Percentiles rank a stretch among this genome's conserved stretches.
These are phyloP conservation scores for Pythium vanterpoolii DNA, from an alignment of 352 stramenopile species.

Conservation along the genomic window DNA sequence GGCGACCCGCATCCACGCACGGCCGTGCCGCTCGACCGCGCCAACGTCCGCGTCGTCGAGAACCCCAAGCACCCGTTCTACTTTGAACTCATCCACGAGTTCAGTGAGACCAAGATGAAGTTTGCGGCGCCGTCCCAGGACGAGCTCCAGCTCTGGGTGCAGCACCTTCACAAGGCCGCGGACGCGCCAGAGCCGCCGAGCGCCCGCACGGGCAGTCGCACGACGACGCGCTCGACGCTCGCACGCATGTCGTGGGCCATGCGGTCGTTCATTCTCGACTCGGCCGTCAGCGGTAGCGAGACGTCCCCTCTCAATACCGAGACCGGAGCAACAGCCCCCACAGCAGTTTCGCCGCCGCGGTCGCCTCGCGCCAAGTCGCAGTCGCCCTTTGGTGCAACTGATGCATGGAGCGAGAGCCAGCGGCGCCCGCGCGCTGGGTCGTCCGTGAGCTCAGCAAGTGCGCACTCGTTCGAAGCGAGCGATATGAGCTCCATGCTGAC, in stretches of 20 bases:
- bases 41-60: constrained; percentile 55
- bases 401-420: constrained; percentile 24
- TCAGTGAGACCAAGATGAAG: constrained; percentile 72
- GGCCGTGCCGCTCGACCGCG: constrained; percentile 61
- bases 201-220: constrained; percentile 9
- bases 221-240: constrained; percentile 32
- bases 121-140: constrained; percentile 66
- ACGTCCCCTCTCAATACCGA: constrained; percentile 6
- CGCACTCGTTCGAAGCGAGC: constrained; percentile 20
- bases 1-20: constrained; percentile 52
- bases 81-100: constrained; percentile 75
- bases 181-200: constrained; percentile 43
- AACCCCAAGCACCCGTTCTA: constrained; percentile 74
- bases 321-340: not conserved
- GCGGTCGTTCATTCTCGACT: constrained; percentile 71
- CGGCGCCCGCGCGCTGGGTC: constrained; percentile 14
- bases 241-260: constrained; percentile 75
- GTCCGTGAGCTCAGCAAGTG: constrained; percentile 23
- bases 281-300: constrained; percentile 6
- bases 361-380: constrained; percentile 7
- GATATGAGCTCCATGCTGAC: constrained; percentile 12
- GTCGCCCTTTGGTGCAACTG: constrained; percentile 17
- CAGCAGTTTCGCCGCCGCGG: not conserved
- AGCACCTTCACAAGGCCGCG: constrained; percentile 46
- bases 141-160: constrained; percentile 58